Percentiles rank a stretch among this genome's conserved stretches.
Conservation (phyloP, 176 grass and related monocot genomes). For the Phoenix roebelenii region DNA sequence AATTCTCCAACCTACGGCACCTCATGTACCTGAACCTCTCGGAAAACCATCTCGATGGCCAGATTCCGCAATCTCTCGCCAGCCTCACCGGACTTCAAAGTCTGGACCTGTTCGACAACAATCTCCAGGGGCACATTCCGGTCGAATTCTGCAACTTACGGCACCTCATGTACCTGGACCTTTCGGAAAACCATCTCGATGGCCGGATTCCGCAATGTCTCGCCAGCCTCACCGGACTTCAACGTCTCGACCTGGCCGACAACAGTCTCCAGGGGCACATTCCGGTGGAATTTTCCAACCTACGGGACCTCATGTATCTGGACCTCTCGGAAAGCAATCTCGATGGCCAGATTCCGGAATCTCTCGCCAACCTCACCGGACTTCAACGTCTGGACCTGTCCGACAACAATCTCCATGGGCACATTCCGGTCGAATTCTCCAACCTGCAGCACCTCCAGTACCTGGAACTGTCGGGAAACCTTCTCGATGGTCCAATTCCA, state of each 20-base stretch:
- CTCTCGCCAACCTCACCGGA: constrained; percentile 20
- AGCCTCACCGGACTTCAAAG: constrained; percentile 31
- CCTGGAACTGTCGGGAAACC: constrained; percentile 31
- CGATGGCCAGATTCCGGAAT: constrained; percentile 28
- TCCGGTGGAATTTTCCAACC: constrained; percentile 47
- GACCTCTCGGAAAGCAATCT: constrained; percentile 30
- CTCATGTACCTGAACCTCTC: no score
- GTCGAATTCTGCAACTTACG: constrained; percentile 43
- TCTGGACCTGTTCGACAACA: constrained; percentile 40
- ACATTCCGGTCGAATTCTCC: constrained; percentile 56
- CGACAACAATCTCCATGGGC: constrained; percentile 32
- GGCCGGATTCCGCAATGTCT: constrained; percentile 43
- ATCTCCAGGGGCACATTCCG: constrained; percentile 18
- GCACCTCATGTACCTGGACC: background rate
- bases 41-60: no score
- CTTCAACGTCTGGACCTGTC: constrained; percentile 36
- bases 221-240: constrained; percentile 10
- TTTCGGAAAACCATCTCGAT: constrained; percentile 29
- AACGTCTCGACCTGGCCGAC: constrained; percentile 24
- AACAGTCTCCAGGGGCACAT: constrained; percentile 47
- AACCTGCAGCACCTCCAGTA: background rate
- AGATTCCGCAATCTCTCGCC: constrained; percentile 5
- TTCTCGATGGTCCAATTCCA: constrained; percentile 32
- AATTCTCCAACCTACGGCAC: constrained; percentile 15
- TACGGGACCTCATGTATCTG: background rate